Conservation (phyloP, 2,329 filamentous ascomycete genomes). For the Alternaria arbusti region DNA sequence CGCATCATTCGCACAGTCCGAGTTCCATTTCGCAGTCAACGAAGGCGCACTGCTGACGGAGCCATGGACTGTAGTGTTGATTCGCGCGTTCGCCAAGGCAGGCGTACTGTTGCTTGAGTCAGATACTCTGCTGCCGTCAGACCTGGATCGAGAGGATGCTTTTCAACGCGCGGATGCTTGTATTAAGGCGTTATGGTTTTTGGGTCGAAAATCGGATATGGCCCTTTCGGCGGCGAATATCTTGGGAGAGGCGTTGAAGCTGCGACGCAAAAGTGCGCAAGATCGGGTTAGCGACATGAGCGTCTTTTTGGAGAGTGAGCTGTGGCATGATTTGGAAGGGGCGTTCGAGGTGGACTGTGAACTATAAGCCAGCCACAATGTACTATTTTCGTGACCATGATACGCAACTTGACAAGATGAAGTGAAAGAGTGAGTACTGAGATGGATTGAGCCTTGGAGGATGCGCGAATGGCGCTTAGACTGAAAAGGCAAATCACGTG, state of each 20-base stretch:
- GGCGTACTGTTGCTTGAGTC: slow-evolving; percentile 51
- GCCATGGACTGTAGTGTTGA: slow-evolving; percentile 65
- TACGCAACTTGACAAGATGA: not conserved
- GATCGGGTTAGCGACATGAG: slow-evolving; percentile 34
- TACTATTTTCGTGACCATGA: not conserved
- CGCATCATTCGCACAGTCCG: slow-evolving; percentile 42
- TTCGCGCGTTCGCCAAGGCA: slow-evolving; percentile 60
- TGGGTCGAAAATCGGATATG: slow-evolving; percentile 64
- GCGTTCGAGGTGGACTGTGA: slow-evolving; percentile 28
- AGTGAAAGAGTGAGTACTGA: not conserved
- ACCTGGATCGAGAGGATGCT: slow-evolving; percentile 28
- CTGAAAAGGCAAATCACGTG: not conserved
- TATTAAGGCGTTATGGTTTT: slow-evolving; percentile 60
- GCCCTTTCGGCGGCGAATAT: slow-evolving; percentile 50
- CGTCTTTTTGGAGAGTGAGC: slow-evolving; percentile 29
- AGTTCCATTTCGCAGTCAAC: slow-evolving; percentile 62
- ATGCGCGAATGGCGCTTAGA: not conserved
- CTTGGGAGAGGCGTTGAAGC: slow-evolving; percentile 44
- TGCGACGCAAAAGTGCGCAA: slow-evolving; percentile 28
- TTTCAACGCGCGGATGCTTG: slow-evolving; percentile 56
- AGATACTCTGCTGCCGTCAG: slow-evolving; percentile 25
- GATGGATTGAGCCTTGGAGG: not conserved
- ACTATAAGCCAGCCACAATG: slow-evolving; percentile 7
- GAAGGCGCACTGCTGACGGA: slow-evolving; percentile 65
- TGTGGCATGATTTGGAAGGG: slow-evolving; percentile 34